Base-by-base conservation (phyloP, 2,329 filamentous ascomycete species). In the Paraconiothyrium sp. region DNA sequence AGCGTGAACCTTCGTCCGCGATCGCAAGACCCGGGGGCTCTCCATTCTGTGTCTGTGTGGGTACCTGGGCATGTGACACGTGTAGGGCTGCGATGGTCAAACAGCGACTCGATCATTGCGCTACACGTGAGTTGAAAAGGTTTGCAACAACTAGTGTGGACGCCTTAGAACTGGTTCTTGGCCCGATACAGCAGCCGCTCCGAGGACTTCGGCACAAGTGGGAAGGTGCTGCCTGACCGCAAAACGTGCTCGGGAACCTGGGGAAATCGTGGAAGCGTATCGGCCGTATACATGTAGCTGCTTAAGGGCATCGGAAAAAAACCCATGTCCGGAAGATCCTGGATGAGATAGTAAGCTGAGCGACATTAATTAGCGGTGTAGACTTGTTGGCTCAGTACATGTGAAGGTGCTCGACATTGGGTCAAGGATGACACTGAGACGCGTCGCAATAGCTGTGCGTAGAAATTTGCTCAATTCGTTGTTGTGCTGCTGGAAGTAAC, bases 181-280 rank as follows among this genome's bases (percentile, higher is more conserved):
- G 9, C 37, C 30, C 48, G 14, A 34, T 35, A 11, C n/a, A 32
- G 48, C 14, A 9, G 4, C 4, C 30, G 30, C 48, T 22, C 48
- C 48, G 48, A 50, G 48, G 11, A 37, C 14, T 50, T 50, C 30
- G 13, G 13, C n/a, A 6, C 20, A 54, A 27, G 35, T n/a, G 37
- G 50, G 16, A 43, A 14, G 22, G 50, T 20, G 20, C 20, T 20
- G 20, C 20, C 20, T 20, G 20, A 20, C 20, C 20, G 20, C 20
- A 20, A 20, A 20, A 20, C 20, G 20, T 20, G 35, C 34, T 30
- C 10, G 8, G 4, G 37, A 41, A 43, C 24, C 50, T 54, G 50
- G 50, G 37, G 50, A 54, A 54, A 54, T 41, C 37, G 37, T 14
- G 35, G 13, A 35, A 16, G 13, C 50, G 50, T 54, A 43, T n/a